phyloP scores from a whole-genome alignment of 495 filamentous ascomycete genomes.

The Neurospora sp. region DNA sequence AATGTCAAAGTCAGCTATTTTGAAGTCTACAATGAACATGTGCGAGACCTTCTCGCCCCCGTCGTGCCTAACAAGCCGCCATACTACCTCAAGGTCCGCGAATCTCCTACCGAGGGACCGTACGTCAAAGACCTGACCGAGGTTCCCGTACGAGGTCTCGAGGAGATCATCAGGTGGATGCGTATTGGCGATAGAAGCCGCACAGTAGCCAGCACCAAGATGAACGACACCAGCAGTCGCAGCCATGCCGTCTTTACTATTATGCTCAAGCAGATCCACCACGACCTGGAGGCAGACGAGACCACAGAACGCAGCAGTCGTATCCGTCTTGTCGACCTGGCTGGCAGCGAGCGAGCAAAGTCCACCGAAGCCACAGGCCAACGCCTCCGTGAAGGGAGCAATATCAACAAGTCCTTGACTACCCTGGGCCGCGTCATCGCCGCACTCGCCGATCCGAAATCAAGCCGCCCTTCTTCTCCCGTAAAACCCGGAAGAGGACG shows the following conservation, averaged over 20 bases:
- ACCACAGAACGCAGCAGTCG: conserved; percentile 89
- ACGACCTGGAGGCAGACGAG: conserved; percentile 87
- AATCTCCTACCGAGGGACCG: conserved; percentile 91
- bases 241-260: conserved; percentile 98
- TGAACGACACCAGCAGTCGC: conserved; percentile 95
- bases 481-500: background rate
- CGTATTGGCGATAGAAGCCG: conserved; percentile 77
- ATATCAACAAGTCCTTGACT: conserved; percentile 97
- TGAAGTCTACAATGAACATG: conserved; percentile 99
- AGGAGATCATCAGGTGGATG: conserved; percentile 85
- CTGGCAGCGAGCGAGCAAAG: conserved; percentile 90
- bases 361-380: conserved; percentile 89
- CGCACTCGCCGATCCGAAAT: conserved; percentile 77
- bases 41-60: conserved; percentile 84
- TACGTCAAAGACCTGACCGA: conserved; percentile 96
- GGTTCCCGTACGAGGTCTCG: conserved; percentile 69
- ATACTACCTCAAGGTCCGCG: conserved; percentile 93
- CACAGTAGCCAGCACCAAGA: conserved; percentile 93
- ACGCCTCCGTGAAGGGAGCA: conserved; percentile 84
- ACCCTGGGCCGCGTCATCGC: conserved; percentile 94
- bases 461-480: conserved; percentile 24
- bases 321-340: conserved; percentile 92
- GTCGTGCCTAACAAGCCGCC: conserved; percentile 57
- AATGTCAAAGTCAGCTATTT: conserved; percentile 97
- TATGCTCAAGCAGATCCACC: conserved; percentile 87